phyloP scores from a whole-genome alignment of 305 asterid species.

The Withania somnifera region DNA sequence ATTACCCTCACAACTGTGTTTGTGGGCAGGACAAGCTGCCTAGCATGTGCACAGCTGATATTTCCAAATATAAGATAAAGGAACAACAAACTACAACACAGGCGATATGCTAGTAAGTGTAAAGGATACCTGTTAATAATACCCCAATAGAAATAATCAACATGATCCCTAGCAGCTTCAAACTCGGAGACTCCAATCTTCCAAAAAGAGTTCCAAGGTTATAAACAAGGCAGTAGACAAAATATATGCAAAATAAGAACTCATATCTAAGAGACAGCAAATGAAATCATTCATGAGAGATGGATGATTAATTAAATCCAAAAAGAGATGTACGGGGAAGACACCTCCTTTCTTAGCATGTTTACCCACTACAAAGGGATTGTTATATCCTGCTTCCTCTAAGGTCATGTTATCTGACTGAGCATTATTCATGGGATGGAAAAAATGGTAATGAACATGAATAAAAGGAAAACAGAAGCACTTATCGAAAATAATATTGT shows the following conservation, averaged over 20 bases:
- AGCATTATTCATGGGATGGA: neutral
- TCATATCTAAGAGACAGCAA: neutral
- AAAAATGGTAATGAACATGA: neutral
- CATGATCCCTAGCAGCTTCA: slow-evolving; percentile 84
- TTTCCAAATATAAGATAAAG: neutral
- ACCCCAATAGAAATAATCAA: slow-evolving; percentile 68
- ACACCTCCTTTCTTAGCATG: neutral
- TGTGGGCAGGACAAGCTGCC: neutral
- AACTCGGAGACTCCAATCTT: slow-evolving; percentile 96
- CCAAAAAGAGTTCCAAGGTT: slow-evolving; percentile 14
- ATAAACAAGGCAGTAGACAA: slow-evolving; percentile 7
- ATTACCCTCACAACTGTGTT: neutral
- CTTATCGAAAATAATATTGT: neutral
- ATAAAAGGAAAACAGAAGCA: neutral
- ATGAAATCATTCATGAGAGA: neutral
- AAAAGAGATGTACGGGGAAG: neutral
- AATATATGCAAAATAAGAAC: neutral
- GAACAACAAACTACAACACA: neutral
- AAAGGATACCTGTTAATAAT: slow-evolving; percentile 68
- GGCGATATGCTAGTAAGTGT: neutral
- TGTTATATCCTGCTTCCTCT: neutral
- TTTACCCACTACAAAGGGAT: neutral
- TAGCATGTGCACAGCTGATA: neutral
- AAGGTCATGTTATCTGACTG: neutral
- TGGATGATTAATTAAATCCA: neutral